phyloP scores from a whole-genome alignment of 116 monocot species.

The Posidonia oceanica region DNA sequence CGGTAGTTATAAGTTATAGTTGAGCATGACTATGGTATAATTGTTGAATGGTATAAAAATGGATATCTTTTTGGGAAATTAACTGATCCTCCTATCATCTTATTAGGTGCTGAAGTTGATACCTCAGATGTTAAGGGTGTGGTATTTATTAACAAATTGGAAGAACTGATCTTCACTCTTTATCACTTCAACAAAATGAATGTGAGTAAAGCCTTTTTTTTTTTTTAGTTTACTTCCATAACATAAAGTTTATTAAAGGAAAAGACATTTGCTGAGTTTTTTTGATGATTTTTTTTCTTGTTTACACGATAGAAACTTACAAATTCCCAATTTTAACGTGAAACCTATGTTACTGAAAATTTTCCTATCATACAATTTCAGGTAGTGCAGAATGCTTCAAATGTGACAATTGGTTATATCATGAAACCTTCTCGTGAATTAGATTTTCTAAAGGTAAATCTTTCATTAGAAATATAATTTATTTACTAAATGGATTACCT shows the following conservation, averaged over 20 bases:
- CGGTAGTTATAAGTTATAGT: too few relatives aligned
- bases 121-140: conserved; percentile 7
- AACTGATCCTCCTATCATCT: neutral
- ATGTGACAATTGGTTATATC: conserved; percentile 54
- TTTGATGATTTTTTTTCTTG: neutral
- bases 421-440: conserved; percentile 92
- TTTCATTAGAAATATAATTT: neutral
- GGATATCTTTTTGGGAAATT: neutral
- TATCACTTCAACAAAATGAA: conserved; percentile 59
- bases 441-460: conserved; percentile 84
- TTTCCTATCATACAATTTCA: neutral
- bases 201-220: neutral
- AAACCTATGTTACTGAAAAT: neutral
- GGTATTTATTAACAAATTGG: conserved; percentile 32
- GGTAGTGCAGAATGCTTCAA: conserved; percentile 4
- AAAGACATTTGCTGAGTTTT: neutral
- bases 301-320: neutral
- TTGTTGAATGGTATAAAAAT: neutral
- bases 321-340: neutral
- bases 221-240: neutral
- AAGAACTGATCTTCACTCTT: conserved; percentile 45
- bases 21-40: neutral
- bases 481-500: neutral
- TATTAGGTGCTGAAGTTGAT: conserved; percentile 21
- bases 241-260: too few relatives aligned